Conservation (phyloP, 129 eudicot genomes). For the Sambucus nigra region DNA sequence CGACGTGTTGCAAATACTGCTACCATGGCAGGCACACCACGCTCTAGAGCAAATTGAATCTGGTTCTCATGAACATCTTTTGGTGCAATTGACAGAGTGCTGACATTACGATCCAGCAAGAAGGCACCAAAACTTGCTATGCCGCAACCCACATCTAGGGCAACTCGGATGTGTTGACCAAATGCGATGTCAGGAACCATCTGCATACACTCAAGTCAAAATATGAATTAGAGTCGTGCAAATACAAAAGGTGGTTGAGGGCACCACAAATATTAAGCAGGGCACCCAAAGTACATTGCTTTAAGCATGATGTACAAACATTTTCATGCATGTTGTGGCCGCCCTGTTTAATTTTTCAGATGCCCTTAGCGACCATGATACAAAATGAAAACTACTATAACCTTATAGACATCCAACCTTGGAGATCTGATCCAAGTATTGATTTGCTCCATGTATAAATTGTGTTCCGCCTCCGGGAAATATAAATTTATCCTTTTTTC, state of each 20-base stretch:
- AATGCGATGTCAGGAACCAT: conserved; percentile 77
- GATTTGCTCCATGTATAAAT: conserved; percentile 58
- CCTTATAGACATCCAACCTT: conserved; percentile 36
- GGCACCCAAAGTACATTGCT: too few relatives aligned
- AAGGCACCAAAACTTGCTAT: conserved; percentile 80
- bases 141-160: conserved; percentile 75
- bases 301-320: too few relatives aligned
- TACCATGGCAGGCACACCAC: conserved; percentile 87
- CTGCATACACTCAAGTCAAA: conserved; percentile 31
- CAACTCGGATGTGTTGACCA: conserved; percentile 66
- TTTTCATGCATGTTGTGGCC: too few relatives aligned
- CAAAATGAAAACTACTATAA: background rate
- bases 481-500: conserved; percentile 47
- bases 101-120: conserved; percentile 57
- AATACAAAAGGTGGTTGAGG: too few relatives aligned
- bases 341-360: too few relatives aligned
- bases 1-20: conserved; percentile 59
- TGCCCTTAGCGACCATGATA: too few relatives aligned
- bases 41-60: conserved; percentile 67
- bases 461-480: conserved; percentile 73
- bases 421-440: conserved; percentile 73
- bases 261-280: too few relatives aligned
- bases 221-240: conserved; percentile 16
- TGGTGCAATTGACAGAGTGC: conserved; percentile 63
- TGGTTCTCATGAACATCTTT: conserved; percentile 63